These are phyloP conservation scores for Camellia granthamiana DNA, from an alignment of 148 eudicot species.

Conservation along the genomic window DNA sequence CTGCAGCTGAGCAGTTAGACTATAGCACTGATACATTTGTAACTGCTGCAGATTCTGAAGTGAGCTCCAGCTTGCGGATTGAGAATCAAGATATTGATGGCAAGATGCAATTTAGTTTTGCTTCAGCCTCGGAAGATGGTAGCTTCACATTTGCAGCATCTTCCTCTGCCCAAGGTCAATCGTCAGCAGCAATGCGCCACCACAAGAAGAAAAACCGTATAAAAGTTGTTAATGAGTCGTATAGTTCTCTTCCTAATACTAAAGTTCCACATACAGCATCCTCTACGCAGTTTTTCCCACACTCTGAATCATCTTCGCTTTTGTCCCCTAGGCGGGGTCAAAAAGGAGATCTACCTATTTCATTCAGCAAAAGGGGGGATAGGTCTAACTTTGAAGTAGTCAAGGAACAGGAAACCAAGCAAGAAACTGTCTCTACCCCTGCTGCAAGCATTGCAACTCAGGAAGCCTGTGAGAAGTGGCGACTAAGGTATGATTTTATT, in stretches of 20 bases:
- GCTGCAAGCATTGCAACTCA: conserved; percentile 65
- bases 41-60: conserved; percentile 50
- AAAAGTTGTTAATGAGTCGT: conserved; percentile 47
- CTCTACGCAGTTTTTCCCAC: conserved; percentile 40
- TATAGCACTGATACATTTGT: conserved; percentile 31
- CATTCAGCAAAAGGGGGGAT: conserved; percentile 29
- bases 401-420: conserved; percentile 28
- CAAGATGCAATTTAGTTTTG: conserved; percentile 38
- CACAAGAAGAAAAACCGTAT: conserved; percentile 62
- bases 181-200: conserved; percentile 38
- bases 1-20: conserved; percentile 64
- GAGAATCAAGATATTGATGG: conserved; percentile 51
- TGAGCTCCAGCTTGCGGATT: conserved; percentile 36
- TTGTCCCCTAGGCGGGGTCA: conserved; percentile 33
- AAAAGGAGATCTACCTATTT: conserved; percentile 31
- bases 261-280: conserved; percentile 45
- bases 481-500: conserved; percentile 58
- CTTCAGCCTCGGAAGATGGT: conserved; percentile 44
- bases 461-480: conserved; percentile 98
- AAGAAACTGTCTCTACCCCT: conserved; percentile 32
- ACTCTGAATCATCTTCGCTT: conserved; percentile 45
- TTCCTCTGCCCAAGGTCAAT: conserved; percentile 45
- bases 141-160: conserved; percentile 75
- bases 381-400: conserved; percentile 16
- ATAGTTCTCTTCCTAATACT: conserved; percentile 30